Base-by-base conservation (phyloP, 2,329 filamentous ascomycete species). In the Colletotrichum nymphaeae region DNA sequence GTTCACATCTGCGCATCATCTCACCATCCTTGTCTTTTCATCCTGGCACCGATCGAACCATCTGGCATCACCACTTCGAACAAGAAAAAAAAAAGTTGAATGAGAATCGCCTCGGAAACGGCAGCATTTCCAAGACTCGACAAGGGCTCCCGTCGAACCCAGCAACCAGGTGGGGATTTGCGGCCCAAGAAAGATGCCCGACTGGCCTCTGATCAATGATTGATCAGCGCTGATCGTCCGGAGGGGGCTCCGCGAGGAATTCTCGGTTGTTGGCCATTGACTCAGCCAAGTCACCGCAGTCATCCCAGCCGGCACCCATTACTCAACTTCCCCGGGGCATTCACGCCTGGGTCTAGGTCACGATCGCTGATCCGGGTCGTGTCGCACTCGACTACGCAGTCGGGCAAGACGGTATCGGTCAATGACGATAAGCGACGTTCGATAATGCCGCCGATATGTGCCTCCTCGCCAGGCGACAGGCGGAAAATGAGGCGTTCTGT, bases 221-320 rank as follows among this genome's bases (percentile, higher is more conserved):
- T 32, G 67, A 69, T 58, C 67, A 58, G 16, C 60, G 26, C 7
- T 49, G 62, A 69, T 69, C 67, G 62, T 22, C 37, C 62, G 53
- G 52, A 28, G 28, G 12, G 58, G 22, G 35, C 35, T 28, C 35
- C 53, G 32, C 60, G 14, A 19, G 67, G 67, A 46, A 42, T n/a
- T 26, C 59, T 32, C 35, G 26, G 67, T 52, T 58, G 60, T 52
- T 42, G 42, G 26, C 19, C 42, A n/a, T 24, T 53, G 60, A 63
- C 30, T 46, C 60, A 63, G 60, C 60, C 60, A 26, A 63, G 60
- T 28, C 42, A 22, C 60, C 28, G 28, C 60, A 24, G 22, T 24
- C 28, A 32, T 55, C 49, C 62, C 67, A 49, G 35, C 24, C 24
- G 19, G 26, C 42, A n/a, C 62, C 14, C 4, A n/a, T 19, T 32